Evolutionary conservation across 78 protist species (phyloP), one percentile per base, ranked within the genome.

Genomic region (Chrysochromulina parva): DNA sequence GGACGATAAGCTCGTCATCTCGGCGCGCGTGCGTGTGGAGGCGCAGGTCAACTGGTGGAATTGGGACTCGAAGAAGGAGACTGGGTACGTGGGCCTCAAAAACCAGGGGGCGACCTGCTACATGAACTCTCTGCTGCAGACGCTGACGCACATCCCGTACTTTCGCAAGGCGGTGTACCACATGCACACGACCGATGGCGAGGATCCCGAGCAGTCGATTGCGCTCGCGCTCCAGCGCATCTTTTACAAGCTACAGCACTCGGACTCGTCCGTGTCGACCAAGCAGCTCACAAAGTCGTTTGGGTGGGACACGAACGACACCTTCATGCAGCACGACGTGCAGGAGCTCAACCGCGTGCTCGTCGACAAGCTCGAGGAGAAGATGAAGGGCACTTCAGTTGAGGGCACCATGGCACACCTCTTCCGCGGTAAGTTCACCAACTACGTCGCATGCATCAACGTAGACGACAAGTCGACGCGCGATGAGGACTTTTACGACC

Each of bases 321-420:
- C 97, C 26, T 97, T 97, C 88, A 94, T 92, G 90, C 99, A 98
- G 95, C 99, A 98, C 90, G 99, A 98, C 90, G 99, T 98, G 55
- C 95, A 94, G 91, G 99, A 98, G 94, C 94, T 98, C 19, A 95
- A 92, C 82, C 95, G 99, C 3, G 98, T 98, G 67, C 93, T 98
- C 17, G 92, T 94, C 55, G 99, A 98, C 91, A 96, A 96, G 67
- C 73, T 98, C 3, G 99, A 98, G 90, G 96, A 92, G 48, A 97
- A 97, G 91, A 97, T 98, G 98, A 97, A 97, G 89, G 96, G 96
- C 50, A 98, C 99, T 26, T 66, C 53, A 6, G 97, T 92, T 2
- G 98, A 97, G 48, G 98, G 97, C 10, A 91, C 94, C 13, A 92
- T 98, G 47, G 92, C 90, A 57, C 69, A 96, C 38, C 95, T 98